Conservation (phyloP, 768 basidiomycete species). For the Cystofilobasidium capitatum region DNA sequence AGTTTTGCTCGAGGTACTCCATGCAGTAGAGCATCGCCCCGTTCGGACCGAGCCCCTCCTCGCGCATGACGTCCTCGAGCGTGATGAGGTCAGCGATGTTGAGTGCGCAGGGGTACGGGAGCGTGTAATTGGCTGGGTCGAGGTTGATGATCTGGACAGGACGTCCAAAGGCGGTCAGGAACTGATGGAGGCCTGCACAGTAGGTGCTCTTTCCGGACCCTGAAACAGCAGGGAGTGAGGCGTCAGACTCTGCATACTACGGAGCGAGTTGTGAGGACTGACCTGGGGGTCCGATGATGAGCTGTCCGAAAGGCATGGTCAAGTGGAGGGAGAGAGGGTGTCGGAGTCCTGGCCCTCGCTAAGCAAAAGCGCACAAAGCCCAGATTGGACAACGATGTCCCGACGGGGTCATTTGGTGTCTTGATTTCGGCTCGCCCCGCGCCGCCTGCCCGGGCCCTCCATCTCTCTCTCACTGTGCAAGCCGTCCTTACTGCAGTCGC, state of each 20-base stretch:
- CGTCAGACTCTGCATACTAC: background rate
- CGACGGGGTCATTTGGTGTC: too few species aligned
- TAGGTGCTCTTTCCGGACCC: background rate
- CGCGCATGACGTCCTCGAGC: conserved; percentile 74
- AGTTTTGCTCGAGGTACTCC: conserved; percentile 92
- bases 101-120: conserved; percentile 84
- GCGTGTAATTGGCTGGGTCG: conserved; percentile 75
- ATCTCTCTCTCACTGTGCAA: too few species aligned
- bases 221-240: background rate
- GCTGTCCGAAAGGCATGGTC: conserved; percentile 35
- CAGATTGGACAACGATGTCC: too few species aligned
- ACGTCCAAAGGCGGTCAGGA: conserved; percentile 73
- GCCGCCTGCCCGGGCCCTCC: too few species aligned
- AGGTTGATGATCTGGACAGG: conserved; percentile 88
- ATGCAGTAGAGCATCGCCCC: conserved; percentile 93
- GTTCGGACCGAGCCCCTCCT: conserved; percentile 79
- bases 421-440: too few species aligned
- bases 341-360: too few species aligned
- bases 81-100: conserved; percentile 77
- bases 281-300: conserved; percentile 40
- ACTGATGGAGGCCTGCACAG: conserved; percentile 35
- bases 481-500: too few species aligned
- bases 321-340: background rate
- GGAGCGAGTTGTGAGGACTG: background rate
- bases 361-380: too few species aligned